These are phyloP conservation scores for Coemansia sp. DNA, from an alignment of 192 early-diverging fungal species.

Conservation along the genomic window DNA sequence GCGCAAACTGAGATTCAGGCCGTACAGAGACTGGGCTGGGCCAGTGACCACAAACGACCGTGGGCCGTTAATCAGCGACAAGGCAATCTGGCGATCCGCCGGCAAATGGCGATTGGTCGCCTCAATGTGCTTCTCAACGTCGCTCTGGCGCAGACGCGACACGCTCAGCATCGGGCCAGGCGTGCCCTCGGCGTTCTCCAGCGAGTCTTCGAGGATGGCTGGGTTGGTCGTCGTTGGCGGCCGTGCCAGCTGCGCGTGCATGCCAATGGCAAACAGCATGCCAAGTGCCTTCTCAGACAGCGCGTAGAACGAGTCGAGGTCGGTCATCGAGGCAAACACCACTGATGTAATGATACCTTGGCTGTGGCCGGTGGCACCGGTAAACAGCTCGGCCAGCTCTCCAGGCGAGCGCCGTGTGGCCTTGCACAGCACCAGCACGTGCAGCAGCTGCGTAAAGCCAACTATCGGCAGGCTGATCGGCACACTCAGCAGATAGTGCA, in stretches of 20 bases:
- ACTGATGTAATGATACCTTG: slow-evolving; percentile 93
- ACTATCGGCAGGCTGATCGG: slow-evolving; percentile 84
- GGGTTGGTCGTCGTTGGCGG: slow-evolving; percentile 82
- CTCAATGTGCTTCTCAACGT: slow-evolving; percentile 82
- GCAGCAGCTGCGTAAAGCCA: slow-evolving; percentile 85
- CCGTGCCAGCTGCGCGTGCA: slow-evolving; percentile 78
- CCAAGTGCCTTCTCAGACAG: slow-evolving; percentile 86
- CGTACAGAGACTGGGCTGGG: slow-evolving; percentile 86
- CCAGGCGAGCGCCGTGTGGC: slow-evolving; percentile 62
- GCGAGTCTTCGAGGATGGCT: slow-evolving; percentile 84
- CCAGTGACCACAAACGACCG: slow-evolving; percentile 88
- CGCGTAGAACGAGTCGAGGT: slow-evolving; percentile 74
- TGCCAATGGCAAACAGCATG: slow-evolving; percentile 86
- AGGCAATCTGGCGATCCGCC: slow-evolving; percentile 75
- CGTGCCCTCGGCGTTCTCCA: slow-evolving; percentile 84
- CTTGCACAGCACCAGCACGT: slow-evolving; percentile 83
- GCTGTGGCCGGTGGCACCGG: slow-evolving; percentile 84
- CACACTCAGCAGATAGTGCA: slow-evolving; percentile 75
- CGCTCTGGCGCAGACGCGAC: slow-evolving; percentile 74
- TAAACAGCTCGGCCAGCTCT: slow-evolving; percentile 59
- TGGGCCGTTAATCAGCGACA: slow-evolving; percentile 90
- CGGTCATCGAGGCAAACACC: slow-evolving; percentile 80
- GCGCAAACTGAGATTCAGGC: slow-evolving; percentile 86
- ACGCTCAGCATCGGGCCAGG: slow-evolving; percentile 92
- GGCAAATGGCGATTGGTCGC: slow-evolving; percentile 85